Evolutionary conservation across 768 basidiomycete species (phyloP), one percentile per base, ranked within the genome.

Genomic region (Phanerochaete sordida): DNA sequence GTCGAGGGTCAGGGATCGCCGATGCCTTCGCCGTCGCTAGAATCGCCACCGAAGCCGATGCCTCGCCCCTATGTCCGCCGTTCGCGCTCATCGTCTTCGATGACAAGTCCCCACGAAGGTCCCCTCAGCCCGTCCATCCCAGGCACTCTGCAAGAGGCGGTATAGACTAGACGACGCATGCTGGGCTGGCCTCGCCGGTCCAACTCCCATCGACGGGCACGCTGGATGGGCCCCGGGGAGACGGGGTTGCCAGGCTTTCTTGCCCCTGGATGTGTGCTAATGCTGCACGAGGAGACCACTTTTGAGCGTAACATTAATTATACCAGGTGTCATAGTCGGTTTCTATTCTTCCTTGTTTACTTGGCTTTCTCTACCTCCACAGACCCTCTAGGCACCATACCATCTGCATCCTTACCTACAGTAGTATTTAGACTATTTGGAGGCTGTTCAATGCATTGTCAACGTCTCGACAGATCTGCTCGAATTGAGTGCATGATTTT

Each of bases 41-140:
- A 75, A 35, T 69, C 67, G 9, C 53, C 53, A 7, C 68, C 74
- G 23, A 82, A 81, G 62, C 78, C 79, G 1, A 66, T 78, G 0
- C 82, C 85, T 1, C 75, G 79, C n/a, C 82, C 85, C 11, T 90
- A 89, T 63, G 71, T 88, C 24, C 77, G 84, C 1, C 83, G 87
- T 2, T 73, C 77, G 33, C 77, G 84, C 28, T 83, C 84, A 1
- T 79, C 81, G 1, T 77, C 80, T 1, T 60, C 60, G 13, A 51
- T 27, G 26, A 33, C 31, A 19, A 46, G 53, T 33, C 45, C 33
- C 24, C 33, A 19, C 21, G 46, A 58, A 5, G 57, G 52, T 30
- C 63, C 54, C 26, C 24, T 28, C 23, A 54, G 24, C 31, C 53
- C 53, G 23, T 24, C 35, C 26, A 61, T 58, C 8, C 53, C 47